These are phyloP conservation scores for Magnaporthiopsis rhizophila DNA, from an alignment of 2,329 filamentous ascomycete genomes.

Conservation along the genomic window DNA sequence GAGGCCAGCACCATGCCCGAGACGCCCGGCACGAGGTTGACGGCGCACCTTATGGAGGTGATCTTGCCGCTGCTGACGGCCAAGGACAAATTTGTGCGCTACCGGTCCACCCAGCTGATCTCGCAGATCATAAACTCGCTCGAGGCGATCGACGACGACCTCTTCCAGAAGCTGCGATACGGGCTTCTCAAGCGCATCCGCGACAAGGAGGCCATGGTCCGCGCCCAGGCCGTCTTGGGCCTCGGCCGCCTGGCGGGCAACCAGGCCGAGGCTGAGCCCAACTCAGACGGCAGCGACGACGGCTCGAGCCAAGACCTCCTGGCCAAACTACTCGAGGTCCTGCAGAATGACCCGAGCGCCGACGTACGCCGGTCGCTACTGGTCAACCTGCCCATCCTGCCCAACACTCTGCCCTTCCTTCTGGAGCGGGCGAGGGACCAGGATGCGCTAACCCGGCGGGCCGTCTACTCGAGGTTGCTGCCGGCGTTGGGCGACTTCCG, in stretches of 20 bases:
- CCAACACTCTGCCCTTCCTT: constrained; percentile 74
- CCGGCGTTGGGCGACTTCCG: constrained; percentile 90
- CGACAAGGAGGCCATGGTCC: constrained; percentile 89
- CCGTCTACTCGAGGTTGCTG: constrained; percentile 78
- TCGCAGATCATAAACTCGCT: constrained; percentile 89
- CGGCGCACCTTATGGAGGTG: constrained; percentile 62
- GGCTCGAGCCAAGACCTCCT: constrained; percentile 61
- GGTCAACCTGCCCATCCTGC: constrained; percentile 80
- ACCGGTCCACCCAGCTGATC: constrained; percentile 80
- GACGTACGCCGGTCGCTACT: constrained; percentile 86
- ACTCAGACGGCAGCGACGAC: constrained; percentile 62
- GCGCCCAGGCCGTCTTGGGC: constrained; percentile 85
- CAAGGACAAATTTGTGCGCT: constrained; percentile 91
- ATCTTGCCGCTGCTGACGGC: constrained; percentile 69
- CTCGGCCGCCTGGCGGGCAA: constrained; percentile 79
- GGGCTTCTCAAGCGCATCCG: constrained; percentile 77
- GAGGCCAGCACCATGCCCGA: constrained; percentile 67
- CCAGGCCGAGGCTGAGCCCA: constrained; percentile 60
- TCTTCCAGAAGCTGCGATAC: constrained; percentile 75
- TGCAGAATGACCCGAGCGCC: constrained; percentile 90
- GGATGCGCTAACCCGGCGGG: constrained; percentile 74
- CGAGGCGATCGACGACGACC: constrained; percentile 82
- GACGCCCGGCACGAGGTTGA: constrained; percentile 76
- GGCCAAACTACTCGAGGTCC: constrained; percentile 74
- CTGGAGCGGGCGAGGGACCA: constrained; percentile 86